Percentiles rank a stretch among this genome's conserved stretches.
Conservation (phyloP, 257 asterid species). For the Solanum dulcamara region DNA sequence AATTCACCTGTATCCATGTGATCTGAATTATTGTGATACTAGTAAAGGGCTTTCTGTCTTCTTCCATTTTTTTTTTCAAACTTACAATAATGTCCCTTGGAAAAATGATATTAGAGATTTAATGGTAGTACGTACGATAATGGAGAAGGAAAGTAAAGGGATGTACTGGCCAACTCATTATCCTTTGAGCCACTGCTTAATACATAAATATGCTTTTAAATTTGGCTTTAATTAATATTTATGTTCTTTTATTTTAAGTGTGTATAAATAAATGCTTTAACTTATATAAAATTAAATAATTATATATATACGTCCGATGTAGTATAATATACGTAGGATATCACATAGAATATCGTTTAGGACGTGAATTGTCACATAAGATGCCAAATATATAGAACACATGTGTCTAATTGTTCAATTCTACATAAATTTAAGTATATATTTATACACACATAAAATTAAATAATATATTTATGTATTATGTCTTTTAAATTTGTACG, state of each 20-base stretch:
- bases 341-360: too few species aligned
- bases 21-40: not conserved
- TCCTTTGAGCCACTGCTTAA: not conserved
- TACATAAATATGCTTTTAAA: not conserved
- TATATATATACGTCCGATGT: too few species aligned
- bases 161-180: not conserved
- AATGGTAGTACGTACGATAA: not conserved
- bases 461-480: too few species aligned
- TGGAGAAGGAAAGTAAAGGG: not conserved
- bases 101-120: not conserved
- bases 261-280: too few species aligned
- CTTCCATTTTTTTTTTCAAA: not conserved
- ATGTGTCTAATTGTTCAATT: too few species aligned
- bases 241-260: too few species aligned
- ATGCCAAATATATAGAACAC: not conserved
- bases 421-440: too few species aligned
- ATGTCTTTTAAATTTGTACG: not conserved
- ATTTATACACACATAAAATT: too few species aligned
- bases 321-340: too few species aligned
- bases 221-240: too few species aligned
- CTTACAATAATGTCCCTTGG: not conserved
- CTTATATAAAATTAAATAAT: too few species aligned
- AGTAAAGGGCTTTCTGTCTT: not conserved
- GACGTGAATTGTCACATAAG: not conserved
- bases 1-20: not conserved